Percentiles rank a stretch among this genome's conserved stretches.
Evolutionary conservation across 306 rosid species (phyloP).

Genomic region (Cicer judaicum): DNA sequence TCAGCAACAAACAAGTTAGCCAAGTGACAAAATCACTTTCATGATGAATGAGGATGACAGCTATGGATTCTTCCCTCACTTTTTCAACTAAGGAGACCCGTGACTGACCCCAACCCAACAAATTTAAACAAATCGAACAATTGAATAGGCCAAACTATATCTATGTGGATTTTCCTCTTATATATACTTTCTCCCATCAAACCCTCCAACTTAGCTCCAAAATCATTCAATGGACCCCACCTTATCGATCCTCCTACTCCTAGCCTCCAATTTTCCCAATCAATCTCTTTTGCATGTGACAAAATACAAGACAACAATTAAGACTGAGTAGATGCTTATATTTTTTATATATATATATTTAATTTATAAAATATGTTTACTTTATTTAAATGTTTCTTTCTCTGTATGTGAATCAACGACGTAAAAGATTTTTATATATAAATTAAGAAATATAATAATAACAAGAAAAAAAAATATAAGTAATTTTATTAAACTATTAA

Average conservation of each 20-base stretch:
- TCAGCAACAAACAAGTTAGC: constrained; percentile 39
- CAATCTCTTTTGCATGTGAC: constrained; percentile 38
- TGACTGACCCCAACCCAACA: constrained; percentile 40
- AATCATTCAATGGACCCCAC: constrained; percentile 19
- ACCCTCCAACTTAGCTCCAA: constrained; percentile 22
- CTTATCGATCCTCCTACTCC: constrained; percentile 3
- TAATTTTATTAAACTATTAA: too few species aligned
- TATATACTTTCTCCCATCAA: constrained; percentile 1
- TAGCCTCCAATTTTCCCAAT: constrained; percentile 9
- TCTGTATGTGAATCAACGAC: too few species aligned
- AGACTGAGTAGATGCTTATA: not conserved
- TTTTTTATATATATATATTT: not conserved
- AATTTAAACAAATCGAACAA: constrained; percentile 42
- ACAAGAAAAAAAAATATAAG: too few species aligned
- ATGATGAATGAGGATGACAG: constrained; percentile 44
- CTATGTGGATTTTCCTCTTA: constrained; percentile 27
- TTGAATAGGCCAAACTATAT: constrained; percentile 26
- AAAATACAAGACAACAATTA: not conserved
- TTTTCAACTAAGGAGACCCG: constrained; percentile 44
- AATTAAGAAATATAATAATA: too few species aligned
- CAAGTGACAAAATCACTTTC: constrained; percentile 48
- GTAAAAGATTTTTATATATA: too few species aligned
- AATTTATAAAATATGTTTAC: not conserved
- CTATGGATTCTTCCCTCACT: constrained; percentile 43
- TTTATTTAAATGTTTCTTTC: too few species aligned